phyloP scores from a whole-genome alignment of 257 asterid genomes.

The Ilex asprella region DNA sequence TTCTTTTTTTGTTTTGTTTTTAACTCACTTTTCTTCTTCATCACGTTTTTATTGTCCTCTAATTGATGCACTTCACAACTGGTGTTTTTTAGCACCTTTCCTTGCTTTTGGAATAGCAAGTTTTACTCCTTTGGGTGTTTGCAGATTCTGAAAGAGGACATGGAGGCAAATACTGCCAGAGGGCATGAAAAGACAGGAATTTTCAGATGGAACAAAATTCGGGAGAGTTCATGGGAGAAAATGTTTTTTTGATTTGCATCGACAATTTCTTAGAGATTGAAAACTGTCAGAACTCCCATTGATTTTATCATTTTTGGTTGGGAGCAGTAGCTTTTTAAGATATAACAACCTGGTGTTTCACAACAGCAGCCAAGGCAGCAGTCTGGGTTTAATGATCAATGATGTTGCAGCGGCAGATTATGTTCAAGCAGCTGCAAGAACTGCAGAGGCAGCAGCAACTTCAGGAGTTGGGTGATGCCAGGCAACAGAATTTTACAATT shows the following conservation, averaged over 20 bases:
- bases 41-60: no score
- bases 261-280: no score
- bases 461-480: slow-evolving; percentile 35
- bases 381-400: slow-evolving; percentile 14
- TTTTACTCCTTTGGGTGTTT: background rate
- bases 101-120: background rate
- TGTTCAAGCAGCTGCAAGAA: slow-evolving; percentile 66
- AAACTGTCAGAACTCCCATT: no score
- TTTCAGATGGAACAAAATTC: no score
- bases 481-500: slow-evolving; percentile 36
- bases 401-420: slow-evolving; percentile 71
- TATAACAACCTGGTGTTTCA: slow-evolving; percentile 12
- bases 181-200: no score
- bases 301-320: slow-evolving; percentile 1
- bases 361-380: slow-evolving; percentile 13
- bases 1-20: no score
- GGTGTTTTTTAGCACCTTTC: background rate
- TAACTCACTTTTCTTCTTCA: no score
- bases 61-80: no score
- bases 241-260: no score
- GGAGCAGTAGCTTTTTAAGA: slow-evolving; percentile 10
- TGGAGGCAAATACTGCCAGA: no score
- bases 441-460: slow-evolving; percentile 60
- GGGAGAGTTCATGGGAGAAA: no score
- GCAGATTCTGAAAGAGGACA: slow-evolving; percentile 9